Base-by-base conservation (phyloP, 805 yeast species). In the Candida dajiaensis region DNA sequence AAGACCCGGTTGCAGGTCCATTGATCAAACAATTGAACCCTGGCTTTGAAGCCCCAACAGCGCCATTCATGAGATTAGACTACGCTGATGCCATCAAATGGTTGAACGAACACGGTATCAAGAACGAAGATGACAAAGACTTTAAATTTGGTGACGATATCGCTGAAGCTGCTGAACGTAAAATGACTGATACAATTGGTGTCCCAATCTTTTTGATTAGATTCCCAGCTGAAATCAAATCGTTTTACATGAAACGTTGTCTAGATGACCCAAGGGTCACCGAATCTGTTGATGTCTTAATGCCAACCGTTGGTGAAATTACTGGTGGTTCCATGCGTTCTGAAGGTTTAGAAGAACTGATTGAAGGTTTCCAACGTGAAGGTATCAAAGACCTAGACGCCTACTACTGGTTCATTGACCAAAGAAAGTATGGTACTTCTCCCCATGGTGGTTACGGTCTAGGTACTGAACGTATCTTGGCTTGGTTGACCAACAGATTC, bases 251-350 rank as follows among this genome's bases (percentile, higher is more conserved):
- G 99, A 81, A 85, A 72, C 88, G 82, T 68, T 88, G 96, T 69
- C 63, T 67, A 7, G 97, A 89, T 61, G 98, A 92, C 63, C 84
- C 83, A 50, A 79, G 97, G 63, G 97, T 94, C 61, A 94, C 99
- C 47, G 99, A 95, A 71, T 87, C 96, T 43, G 99, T 94, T 40
- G 99, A 94, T 69, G 97, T 94, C 33, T 77, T 94, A 65, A 90
- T 94, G 97, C 99, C 99, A 60, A 92, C 88, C 59, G 99, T 94
- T 49, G 99, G 99, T 66, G 99, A 94, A 72, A 85, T 94, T 62
- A 88, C 95, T 40, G 99, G 99, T 68, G 99, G 99, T 49, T 92
- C 98, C 41, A 94, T 94, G 99, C 90, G 99, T 79, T 89, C 89
- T 55, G 80, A 77, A 52, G 80, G 81, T 59, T 70, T 77, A 50